Evolutionary conservation across 768 basidiomycete species (phyloP).

Genomic region (Russula foetens): DNA sequence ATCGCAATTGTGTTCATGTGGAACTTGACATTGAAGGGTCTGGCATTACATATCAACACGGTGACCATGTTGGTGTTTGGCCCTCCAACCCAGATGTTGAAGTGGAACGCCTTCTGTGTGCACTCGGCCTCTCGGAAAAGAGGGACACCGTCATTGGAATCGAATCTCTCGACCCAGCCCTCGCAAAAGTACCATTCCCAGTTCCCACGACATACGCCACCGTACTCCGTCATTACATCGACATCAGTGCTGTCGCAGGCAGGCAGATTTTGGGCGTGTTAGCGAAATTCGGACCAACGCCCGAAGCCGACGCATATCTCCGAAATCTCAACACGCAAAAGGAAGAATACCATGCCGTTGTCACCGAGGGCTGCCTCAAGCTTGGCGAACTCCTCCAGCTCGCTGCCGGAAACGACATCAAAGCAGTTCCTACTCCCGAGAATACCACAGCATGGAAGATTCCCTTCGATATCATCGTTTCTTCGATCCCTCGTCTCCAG

Average conservation of each 20-base stretch:
- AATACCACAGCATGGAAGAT: constrained; percentile 85
- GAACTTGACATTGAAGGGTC: constrained; percentile 93
- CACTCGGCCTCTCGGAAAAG: constrained; percentile 78
- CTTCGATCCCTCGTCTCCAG: constrained; percentile 87
- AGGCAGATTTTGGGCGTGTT: constrained; percentile 87
- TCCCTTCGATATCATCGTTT: constrained; percentile 95
- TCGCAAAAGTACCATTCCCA: constrained; percentile 98
- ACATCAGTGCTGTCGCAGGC: constrained; percentile 90
- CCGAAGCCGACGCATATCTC: constrained; percentile 66
- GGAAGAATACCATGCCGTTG: constrained; percentile 72
- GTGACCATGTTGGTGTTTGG: constrained; percentile 97
- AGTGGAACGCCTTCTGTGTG: constrained; percentile 79
- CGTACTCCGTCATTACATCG: constrained; percentile 93
- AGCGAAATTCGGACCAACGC: constrained; percentile 80
- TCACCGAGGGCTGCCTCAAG: constrained; percentile 79
- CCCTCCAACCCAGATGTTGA: constrained; percentile 90
- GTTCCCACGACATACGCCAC: constrained; percentile 91
- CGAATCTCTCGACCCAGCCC: constrained; percentile 93
- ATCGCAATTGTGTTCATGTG: constrained; percentile 90
- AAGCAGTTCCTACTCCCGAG: constrained; percentile 45
- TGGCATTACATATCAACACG: constrained; percentile 97
- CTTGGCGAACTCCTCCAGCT: constrained; percentile 90
- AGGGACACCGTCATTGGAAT: constrained; percentile 81
- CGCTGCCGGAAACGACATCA: constrained; percentile 73
- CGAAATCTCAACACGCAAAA: constrained; percentile 78